Evolutionary conservation across 805 yeast species (phyloP).

Genomic region (Candida ortonii): DNA sequence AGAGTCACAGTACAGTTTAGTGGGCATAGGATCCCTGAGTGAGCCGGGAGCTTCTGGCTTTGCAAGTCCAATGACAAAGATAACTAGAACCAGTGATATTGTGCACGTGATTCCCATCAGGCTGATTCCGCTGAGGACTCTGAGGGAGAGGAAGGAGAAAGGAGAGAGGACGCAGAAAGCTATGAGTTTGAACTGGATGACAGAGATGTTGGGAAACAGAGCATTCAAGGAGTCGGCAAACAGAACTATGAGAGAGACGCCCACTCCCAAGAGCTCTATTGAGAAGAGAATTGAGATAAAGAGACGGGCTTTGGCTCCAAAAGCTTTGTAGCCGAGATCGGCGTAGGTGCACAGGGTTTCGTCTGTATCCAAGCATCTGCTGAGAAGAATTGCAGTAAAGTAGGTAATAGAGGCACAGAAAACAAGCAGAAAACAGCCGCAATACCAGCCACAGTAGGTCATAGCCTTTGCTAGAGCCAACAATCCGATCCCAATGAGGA

Average conservation of each 20-base stretch:
- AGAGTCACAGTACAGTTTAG: constrained; percentile 40
- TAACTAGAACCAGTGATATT: constrained; percentile 44
- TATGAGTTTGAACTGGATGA: constrained; percentile 57
- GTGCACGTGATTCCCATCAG: constrained; percentile 58
- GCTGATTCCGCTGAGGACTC: constrained; percentile 52
- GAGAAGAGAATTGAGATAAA: constrained; percentile 73
- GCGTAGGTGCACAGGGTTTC: constrained; percentile 82
- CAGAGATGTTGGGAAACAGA: constrained; percentile 51
- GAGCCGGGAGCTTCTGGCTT: constrained; percentile 53
- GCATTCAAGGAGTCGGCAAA: constrained; percentile 85
- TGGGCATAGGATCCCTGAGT: constrained; percentile 43
- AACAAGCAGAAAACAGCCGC: constrained; percentile 59
- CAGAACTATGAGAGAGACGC: constrained; percentile 75
- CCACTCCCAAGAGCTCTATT: constrained; percentile 73
- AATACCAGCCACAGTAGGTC: constrained; percentile 60
- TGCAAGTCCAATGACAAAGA: constrained; percentile 45
- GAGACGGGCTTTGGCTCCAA: constrained; percentile 72
- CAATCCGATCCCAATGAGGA: constrained; percentile 65
- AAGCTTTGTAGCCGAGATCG: constrained; percentile 83
- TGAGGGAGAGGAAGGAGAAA: constrained; percentile 62
- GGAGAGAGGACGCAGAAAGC: constrained; percentile 76
- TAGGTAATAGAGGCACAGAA: constrained; percentile 66
- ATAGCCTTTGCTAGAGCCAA: constrained; percentile 66
- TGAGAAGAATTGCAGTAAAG: constrained; percentile 72
- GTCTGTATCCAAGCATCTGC: constrained; percentile 77